phyloP scores from a whole-genome alignment of 1,284 basidiomycete species.

The Phellopilus nigrolimitatus region DNA sequence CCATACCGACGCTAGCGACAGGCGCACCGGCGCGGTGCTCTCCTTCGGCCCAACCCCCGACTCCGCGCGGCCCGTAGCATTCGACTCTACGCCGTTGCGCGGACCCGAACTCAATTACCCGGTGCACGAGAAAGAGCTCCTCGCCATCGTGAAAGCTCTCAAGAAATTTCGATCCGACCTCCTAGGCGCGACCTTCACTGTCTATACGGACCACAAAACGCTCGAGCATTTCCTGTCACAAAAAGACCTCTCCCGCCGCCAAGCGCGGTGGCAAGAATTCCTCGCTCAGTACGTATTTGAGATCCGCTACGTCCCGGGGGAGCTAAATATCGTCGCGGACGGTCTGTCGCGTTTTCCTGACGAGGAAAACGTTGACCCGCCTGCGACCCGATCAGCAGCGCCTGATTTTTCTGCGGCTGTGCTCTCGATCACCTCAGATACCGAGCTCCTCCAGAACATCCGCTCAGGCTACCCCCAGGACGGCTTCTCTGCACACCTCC shows the following conservation, averaged over 20 bases:
- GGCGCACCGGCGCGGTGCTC: conserved; percentile 31
- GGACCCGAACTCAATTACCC: conserved; percentile 33
- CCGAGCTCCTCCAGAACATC: conserved; percentile 25
- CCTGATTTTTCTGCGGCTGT: too few species aligned
- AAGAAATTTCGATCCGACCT: conserved; percentile 34
- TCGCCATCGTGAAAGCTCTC: conserved; percentile 32
- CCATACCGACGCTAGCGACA: conserved; percentile 33
- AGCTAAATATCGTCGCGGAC: conserved; percentile 34
- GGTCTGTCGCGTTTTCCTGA: conserved; percentile 31
- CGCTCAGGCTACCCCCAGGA: conserved; percentile 28
- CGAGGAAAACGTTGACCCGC: neutral
- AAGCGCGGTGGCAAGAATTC: conserved; percentile 35
- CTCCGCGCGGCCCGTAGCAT: conserved; percentile 31
- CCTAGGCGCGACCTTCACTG: conserved; percentile 28
- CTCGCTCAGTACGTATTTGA: conserved; percentile 33
- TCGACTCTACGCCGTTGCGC: conserved; percentile 29
- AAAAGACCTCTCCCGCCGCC: conserved; percentile 30
- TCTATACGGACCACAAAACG: conserved; percentile 38
- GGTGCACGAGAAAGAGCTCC: conserved; percentile 34
- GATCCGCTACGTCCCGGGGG: conserved; percentile 33
- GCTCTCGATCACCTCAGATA: conserved; percentile 25
- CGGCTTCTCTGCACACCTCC: conserved; percentile 27
- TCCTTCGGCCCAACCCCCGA: conserved; percentile 30
- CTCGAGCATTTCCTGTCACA: conserved; percentile 36
- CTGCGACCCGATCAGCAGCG: too few species aligned